Evolutionary conservation across 1,284 basidiomycete genomes (phyloP).

Genomic region (Trametes sp.): DNA sequence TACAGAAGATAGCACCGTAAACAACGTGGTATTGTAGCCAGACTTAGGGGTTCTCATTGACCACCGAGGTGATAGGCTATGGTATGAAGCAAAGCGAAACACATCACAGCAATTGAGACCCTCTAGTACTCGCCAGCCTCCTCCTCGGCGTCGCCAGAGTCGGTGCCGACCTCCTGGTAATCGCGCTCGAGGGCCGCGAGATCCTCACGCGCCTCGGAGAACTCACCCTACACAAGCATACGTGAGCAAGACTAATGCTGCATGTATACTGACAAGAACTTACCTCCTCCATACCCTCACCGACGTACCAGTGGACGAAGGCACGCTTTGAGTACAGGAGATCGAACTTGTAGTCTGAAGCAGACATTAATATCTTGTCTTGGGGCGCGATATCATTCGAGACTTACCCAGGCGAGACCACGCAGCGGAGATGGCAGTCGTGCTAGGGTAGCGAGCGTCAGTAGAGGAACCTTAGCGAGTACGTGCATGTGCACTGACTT

Average conservation of each 20-base stretch:
- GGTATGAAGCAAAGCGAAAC: slow-evolving; percentile 20
- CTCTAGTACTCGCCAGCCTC: slow-evolving; percentile 80
- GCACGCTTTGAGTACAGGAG: slow-evolving; percentile 93
- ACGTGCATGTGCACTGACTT: slow-evolving; percentile 54
- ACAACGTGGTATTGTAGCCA: slow-evolving; percentile 34
- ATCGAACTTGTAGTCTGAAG: slow-evolving; percentile 94
- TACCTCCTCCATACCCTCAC: slow-evolving; percentile 97
- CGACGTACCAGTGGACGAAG: slow-evolving; percentile 95
- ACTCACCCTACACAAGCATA: slow-evolving; percentile 70
- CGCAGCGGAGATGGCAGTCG: slow-evolving; percentile 92
- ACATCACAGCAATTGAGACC: slow-evolving; percentile 21
- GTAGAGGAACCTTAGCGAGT: not conserved
- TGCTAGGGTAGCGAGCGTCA: slow-evolving; percentile 54
- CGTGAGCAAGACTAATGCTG: not conserved
- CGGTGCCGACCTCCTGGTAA: slow-evolving; percentile 94
- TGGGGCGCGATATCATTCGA: not conserved
- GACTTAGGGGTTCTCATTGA: slow-evolving; percentile 25
- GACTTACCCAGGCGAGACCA: slow-evolving; percentile 88
- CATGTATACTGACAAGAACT: not conserved
- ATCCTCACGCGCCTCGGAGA: slow-evolving; percentile 97
- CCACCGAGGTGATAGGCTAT: slow-evolving; percentile 29
- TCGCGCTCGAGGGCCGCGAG: slow-evolving; percentile 97
- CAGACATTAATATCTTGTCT: not conserved
- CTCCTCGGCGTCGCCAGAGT: slow-evolving; percentile 81
- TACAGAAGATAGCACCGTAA: slow-evolving; percentile 23